These are phyloP conservation scores for Polytrichum formosum DNA, from an alignment of 225 moss, liverwort and hornwort genomes.

Conservation along the genomic window DNA sequence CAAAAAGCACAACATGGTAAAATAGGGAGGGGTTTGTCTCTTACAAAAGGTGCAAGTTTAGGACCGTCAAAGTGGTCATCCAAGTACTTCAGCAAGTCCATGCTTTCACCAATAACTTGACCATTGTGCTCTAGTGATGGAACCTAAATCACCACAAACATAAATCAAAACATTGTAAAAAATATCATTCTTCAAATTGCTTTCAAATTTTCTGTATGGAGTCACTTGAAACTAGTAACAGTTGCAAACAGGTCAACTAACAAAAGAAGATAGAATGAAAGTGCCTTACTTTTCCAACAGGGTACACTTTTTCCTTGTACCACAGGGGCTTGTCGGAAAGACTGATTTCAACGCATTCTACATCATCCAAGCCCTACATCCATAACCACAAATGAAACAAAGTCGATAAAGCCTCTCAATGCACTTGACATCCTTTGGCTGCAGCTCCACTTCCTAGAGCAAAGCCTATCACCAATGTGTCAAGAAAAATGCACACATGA, in stretches of 20 bases:
- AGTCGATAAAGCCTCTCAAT: too few relatives aligned
- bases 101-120: constrained; percentile 54
- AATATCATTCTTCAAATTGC: background rate
- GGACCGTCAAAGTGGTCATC: constrained; percentile 49
- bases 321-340: constrained; percentile 50
- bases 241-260: too few relatives aligned
- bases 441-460: too few relatives aligned
- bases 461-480: background rate
- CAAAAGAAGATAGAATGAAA: background rate
- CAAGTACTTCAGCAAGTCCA: constrained; percentile 57
- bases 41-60: constrained; percentile 44
- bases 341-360: constrained; percentile 49
- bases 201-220: too few relatives aligned
- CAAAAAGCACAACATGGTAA: too few relatives aligned
- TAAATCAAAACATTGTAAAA: background rate
- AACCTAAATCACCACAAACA: constrained; percentile 30
- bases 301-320: constrained; percentile 60
- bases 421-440: too few relatives aligned
- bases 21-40: constrained; percentile 1
- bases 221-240: too few relatives aligned
- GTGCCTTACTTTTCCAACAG: constrained; percentile 35
- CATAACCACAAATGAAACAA: constrained; percentile 8
- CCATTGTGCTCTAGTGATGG: constrained; percentile 64
- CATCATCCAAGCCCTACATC: constrained; percentile 45
- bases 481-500: background rate